These are phyloP conservation scores for Rosa hybrid DNA, from an alignment of 331 rosid genomes.

Conservation along the genomic window DNA sequence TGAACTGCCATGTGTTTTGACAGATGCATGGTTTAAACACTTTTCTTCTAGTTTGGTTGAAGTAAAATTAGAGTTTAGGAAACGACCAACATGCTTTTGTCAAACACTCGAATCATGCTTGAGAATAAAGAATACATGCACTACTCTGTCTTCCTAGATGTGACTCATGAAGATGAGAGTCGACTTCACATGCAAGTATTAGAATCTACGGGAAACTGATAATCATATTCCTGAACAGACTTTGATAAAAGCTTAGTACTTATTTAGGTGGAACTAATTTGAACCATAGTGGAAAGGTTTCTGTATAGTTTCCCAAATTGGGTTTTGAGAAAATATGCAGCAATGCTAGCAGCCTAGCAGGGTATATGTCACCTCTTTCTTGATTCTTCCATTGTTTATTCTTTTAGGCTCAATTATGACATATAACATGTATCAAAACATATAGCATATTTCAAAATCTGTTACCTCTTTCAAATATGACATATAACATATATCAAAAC, in stretches of 20 bases:
- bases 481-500: too few species aligned
- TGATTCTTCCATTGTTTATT: background rate
- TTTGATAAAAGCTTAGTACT: too few species aligned
- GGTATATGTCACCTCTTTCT: too few species aligned
- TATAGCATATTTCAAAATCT: too few species aligned
- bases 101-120: background rate
- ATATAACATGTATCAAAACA: too few species aligned
- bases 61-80: background rate
- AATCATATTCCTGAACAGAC: background rate
- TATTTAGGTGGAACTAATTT: too few species aligned
- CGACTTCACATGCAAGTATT: background rate
- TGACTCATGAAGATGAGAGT: background rate
- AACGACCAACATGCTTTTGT: conserved; percentile 5
- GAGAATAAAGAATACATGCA: background rate
- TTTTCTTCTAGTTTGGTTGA: background rate
- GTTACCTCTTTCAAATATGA: too few species aligned
- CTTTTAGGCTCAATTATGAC: too few species aligned
- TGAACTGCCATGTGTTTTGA: background rate
- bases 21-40: background rate
- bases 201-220: background rate
- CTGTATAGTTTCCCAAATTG: too few species aligned
- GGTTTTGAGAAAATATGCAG: too few species aligned
- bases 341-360: too few species aligned
- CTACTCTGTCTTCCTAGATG: background rate
- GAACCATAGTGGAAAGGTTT: too few species aligned